Percentiles rank a stretch among this genome's conserved stretches.
Conservation (phyloP, 495 filamentous ascomycete species). For the Penicillium atrosanguineum region DNA sequence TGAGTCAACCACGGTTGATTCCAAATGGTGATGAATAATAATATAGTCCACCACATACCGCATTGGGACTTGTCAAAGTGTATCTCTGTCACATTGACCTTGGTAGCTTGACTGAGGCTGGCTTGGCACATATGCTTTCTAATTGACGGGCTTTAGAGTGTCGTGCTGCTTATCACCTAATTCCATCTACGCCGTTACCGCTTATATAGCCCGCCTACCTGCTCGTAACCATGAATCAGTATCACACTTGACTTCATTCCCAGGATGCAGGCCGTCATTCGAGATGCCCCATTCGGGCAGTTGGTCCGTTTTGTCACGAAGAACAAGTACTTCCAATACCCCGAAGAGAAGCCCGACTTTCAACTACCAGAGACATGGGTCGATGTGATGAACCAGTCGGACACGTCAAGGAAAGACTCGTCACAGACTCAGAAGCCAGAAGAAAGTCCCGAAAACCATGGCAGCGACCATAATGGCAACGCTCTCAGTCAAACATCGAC, state of each 20-base stretch:
- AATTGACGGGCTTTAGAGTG: background rate
- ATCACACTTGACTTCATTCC: background rate
- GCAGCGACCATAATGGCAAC: background rate
- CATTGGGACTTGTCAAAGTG: background rate
- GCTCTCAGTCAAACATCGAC: constrained; percentile 14
- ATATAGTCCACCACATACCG: background rate
- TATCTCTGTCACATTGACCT: background rate
- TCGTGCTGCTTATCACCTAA: background rate
- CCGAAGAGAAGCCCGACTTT: constrained; percentile 53
- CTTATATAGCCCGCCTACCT: background rate
- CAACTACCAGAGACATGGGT: constrained; percentile 47
- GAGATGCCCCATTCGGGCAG: constrained; percentile 55
- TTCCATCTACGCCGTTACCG: background rate
- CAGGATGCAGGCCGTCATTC: constrained; percentile 30
- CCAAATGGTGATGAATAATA: background rate
- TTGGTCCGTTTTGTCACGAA: constrained; percentile 48
- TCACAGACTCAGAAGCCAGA: background rate
- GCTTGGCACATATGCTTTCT: background rate
- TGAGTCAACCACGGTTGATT: background rate
- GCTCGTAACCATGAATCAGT: background rate
- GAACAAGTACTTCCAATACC: constrained; percentile 52
- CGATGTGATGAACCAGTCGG: constrained; percentile 16
- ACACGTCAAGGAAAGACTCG: constrained; percentile 1
- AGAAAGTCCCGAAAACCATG: background rate
- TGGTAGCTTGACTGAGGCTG: background rate